phyloP scores from a whole-genome alignment of 192 early-diverging fungal species.

The Obelidium mucronatum region DNA sequence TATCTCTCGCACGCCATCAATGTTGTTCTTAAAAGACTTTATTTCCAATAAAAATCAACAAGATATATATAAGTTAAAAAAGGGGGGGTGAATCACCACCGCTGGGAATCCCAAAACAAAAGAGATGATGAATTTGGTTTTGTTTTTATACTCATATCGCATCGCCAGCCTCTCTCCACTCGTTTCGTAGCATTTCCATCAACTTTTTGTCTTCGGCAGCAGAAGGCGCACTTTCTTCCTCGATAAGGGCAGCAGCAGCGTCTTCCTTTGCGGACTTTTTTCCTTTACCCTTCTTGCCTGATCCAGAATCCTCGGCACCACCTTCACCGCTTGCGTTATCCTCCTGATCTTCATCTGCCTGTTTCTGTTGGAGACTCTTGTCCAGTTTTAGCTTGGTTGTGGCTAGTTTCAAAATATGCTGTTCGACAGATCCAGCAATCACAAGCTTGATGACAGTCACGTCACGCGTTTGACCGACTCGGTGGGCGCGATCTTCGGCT shows the following conservation, averaged over 20 bases:
- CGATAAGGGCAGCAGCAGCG: background rate
- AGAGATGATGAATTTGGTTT: too few relatives aligned
- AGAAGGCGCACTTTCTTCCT: background rate
- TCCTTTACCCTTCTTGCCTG: background rate
- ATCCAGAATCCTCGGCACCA: background rate
- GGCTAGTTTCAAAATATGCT: conserved; percentile 67
- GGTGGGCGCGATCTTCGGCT: conserved; percentile 84
- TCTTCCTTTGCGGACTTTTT: background rate
- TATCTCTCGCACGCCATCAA: too few relatives aligned
- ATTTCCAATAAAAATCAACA: too few relatives aligned
- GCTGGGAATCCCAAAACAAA: too few relatives aligned
- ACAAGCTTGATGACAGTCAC: conserved; percentile 81
- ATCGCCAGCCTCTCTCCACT: conserved; percentile 11
- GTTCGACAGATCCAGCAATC: conserved; percentile 72
- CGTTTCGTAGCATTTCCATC: conserved; percentile 31
- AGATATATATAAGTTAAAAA: too few relatives aligned
- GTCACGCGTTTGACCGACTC: conserved; percentile 85
- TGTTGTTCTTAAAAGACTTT: too few relatives aligned
- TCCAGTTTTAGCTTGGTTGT: conserved; percentile 71
- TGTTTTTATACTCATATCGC: background rate
- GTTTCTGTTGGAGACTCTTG: conserved; percentile 43
- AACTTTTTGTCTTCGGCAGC: conserved; percentile 27
- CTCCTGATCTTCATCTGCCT: background rate
- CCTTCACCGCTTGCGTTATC: conserved; percentile 10
- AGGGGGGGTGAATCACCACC: too few relatives aligned